Conservation (phyloP, 495 filamentous ascomycete genomes). For the Neurospora pannonica region DNA sequence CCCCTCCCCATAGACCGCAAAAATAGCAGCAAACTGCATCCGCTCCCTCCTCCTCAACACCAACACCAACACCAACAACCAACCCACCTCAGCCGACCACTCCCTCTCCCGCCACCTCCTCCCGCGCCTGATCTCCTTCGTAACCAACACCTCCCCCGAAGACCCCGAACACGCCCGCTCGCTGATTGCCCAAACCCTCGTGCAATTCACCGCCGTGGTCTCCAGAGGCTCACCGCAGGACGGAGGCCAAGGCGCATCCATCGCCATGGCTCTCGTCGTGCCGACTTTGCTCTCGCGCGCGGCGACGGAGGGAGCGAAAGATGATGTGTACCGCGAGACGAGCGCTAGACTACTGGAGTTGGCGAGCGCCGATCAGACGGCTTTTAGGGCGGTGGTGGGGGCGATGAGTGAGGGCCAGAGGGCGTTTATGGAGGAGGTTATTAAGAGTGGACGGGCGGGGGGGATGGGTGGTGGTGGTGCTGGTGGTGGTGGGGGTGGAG, state of each 20-base stretch:
- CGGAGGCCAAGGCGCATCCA: constrained; percentile 14
- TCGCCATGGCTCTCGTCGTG: constrained; percentile 63
- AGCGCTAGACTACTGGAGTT: constrained; percentile 70
- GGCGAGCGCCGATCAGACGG: constrained; percentile 58
- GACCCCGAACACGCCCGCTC: constrained; percentile 67
- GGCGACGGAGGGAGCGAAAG: constrained; percentile 27
- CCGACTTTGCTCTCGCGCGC: constrained; percentile 73
- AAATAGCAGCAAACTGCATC: constrained; percentile 79
- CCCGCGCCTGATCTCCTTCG: constrained; percentile 67
- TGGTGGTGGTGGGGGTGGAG: background rate
- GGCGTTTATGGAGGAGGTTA: constrained; percentile 71
- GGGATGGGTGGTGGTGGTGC: constrained; percentile 10
- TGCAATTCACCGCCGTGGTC: constrained; percentile 53
- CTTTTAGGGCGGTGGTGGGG: constrained; percentile 67
- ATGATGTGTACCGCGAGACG: constrained; percentile 58
- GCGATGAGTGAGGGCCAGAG: constrained; percentile 62
- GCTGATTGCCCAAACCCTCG: constrained; percentile 62
- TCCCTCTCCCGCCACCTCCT: constrained; percentile 64
- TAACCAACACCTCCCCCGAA: constrained; percentile 52
- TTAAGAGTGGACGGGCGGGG: constrained; percentile 45
- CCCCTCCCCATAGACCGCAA: constrained; percentile 50
- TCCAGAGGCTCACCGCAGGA: background rate
- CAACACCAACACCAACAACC: constrained; percentile 32
- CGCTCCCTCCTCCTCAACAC: constrained; percentile 65
- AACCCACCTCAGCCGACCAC: constrained; percentile 55